These are phyloP conservation scores for Trichosanthes cucumerina DNA, from an alignment of 306 rosid species.

Conservation along the genomic window DNA sequence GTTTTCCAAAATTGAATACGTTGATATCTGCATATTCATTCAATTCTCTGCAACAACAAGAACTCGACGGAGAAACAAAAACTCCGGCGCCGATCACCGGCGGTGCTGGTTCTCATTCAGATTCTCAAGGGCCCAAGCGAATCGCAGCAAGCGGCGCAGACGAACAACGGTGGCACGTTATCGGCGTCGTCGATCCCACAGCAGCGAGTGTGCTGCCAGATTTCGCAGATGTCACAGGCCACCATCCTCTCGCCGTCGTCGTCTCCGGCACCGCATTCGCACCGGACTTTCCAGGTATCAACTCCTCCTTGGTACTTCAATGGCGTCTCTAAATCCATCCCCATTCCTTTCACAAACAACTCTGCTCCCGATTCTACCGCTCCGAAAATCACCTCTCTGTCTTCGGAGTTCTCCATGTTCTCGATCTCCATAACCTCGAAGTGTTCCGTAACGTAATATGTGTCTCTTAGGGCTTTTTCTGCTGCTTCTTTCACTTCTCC, in stretches of 20 bases:
- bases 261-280: conserved; percentile 77
- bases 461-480: conserved; percentile 64
- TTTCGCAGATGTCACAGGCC: conserved; percentile 76
- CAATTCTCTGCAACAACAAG: background rate
- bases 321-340: conserved; percentile 31
- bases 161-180: conserved; percentile 4
- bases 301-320: conserved; percentile 58
- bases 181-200: conserved; percentile 6
- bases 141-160: conserved; percentile 7
- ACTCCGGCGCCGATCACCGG: background rate
- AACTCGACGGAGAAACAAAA: background rate
- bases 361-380: conserved; percentile 50
- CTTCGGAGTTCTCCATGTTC: conserved; percentile 34
- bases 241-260: conserved; percentile 96
- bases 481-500: conserved; percentile 62
- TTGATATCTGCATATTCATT: background rate
- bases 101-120: background rate
- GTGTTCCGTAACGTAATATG: conserved; percentile 52
- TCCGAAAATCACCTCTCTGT: conserved; percentile 56
- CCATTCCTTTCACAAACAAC: conserved; percentile 44
- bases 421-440: conserved; percentile 45
- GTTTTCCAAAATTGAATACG: background rate
- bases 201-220: conserved; percentile 82
- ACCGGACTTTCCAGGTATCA: conserved; percentile 63
- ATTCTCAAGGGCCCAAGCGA: background rate